Conservation (phyloP, 495 filamentous ascomycete species). For the Bacidia gigantensis region DNA sequence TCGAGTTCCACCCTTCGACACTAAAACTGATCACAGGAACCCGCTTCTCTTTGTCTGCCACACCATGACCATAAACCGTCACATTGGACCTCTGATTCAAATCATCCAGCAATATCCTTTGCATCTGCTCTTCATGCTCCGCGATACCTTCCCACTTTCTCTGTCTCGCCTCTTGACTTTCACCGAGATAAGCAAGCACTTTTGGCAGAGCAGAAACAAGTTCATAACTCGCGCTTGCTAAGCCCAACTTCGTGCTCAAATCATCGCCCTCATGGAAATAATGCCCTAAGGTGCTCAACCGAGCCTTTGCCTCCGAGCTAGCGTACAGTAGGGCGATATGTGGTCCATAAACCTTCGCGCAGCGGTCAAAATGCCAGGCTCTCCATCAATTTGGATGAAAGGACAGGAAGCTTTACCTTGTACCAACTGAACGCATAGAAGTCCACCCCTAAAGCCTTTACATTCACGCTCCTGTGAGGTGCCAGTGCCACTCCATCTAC, state of each 20-base stretch:
- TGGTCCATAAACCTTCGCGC: conserved; percentile 47
- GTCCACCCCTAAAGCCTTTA: conserved; percentile 50
- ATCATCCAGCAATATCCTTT: conserved; percentile 41
- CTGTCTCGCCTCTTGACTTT: conserved; percentile 9
- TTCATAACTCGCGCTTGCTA: conserved; percentile 54
- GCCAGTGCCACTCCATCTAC: conserved; percentile 58
- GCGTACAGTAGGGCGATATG: conserved; percentile 58
- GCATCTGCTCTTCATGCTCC: conserved; percentile 45
- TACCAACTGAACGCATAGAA: conserved; percentile 67
- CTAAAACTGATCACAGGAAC: conserved; percentile 56
- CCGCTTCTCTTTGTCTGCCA: conserved; percentile 28
- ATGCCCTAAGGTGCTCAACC: conserved; percentile 44
- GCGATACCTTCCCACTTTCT: conserved; percentile 39
- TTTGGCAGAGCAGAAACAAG: conserved; percentile 43
- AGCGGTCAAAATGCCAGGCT: no score
- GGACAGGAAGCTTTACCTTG: conserved; percentile 39
- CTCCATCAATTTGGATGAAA: no score
- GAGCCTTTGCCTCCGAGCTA: conserved; percentile 30
- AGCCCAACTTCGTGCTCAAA: conserved; percentile 49
- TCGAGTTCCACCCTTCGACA: conserved; percentile 41
- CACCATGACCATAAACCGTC: conserved; percentile 42
- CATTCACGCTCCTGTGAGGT: conserved; percentile 54
- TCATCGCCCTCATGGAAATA: conserved; percentile 49
- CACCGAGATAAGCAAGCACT: conserved; percentile 41
- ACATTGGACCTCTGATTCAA: conserved; percentile 33